Evolutionary conservation across 108 stramenopile genomes (phyloP), one percentile per base, ranked within the genome.

Genomic region (Heterococcus sp.): DNA sequence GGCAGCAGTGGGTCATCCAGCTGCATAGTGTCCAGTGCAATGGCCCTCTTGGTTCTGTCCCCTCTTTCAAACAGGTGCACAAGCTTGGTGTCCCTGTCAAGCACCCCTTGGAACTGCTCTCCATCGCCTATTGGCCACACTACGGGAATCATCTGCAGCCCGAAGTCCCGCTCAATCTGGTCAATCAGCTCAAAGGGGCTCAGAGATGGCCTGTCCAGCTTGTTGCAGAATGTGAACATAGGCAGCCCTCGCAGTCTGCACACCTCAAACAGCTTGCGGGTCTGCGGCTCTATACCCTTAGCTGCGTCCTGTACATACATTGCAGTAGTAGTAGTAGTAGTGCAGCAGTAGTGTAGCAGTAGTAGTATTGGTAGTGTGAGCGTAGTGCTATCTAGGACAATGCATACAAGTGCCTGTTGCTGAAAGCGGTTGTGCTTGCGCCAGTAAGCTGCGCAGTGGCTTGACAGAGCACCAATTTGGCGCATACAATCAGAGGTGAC

Each of bases 61-160:
- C 87, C 83, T 68, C 90, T 83, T 65, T 89, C 87, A 73, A 94
- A 97, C 66, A 97, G 81, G 79, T 95, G 93, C n/a, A 97, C 94
- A 0, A 88, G 77, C 77, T 92, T 90, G 1, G 88, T 86, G 64
- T 90, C 82, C 21, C 93, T 87, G 77, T 97, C 95, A 33, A 94
- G 79, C 14, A 97, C 93, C 3, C 96, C 96, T 86, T 95, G 93
- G 85, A 97, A 97, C 33, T 91, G 68, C 8, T 93, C 94, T 0
- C 96, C 96, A 83, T 95, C 94, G 30, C 96, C 96, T 83, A 97
- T 97, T 3, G 96, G 96, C 95, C 95, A 97, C n/a, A 94, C 72
- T 40, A 95, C 87, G 5, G 95, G 95, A 77, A 89, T 90, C 34
- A 93, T 92, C 73, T 94, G 93, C 84, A 97, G 84, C 26, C 92